Percentiles rank a stretch among this genome's conserved stretches.
Conservation (phyloP, 2,329 filamentous ascomycete species). For the Colletotrichum phormii region DNA sequence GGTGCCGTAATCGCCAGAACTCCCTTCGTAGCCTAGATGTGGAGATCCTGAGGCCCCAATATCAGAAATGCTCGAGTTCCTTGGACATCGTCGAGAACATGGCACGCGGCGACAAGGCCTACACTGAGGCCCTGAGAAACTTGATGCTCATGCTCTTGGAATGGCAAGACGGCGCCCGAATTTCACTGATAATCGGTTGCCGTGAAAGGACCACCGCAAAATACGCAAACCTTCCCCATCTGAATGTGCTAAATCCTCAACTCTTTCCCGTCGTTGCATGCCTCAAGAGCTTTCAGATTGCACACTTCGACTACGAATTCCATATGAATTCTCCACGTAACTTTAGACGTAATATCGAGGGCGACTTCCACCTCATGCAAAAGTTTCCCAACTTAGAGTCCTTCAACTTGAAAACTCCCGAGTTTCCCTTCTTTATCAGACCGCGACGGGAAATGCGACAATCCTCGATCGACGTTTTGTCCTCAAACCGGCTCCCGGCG, state of each 20-base stretch:
- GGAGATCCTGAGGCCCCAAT: not conserved
- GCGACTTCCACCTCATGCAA: not conserved
- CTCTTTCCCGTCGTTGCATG: not conserved
- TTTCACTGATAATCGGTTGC: not conserved
- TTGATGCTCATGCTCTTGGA: not conserved
- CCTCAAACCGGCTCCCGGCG: not conserved
- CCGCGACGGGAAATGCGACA: not conserved
- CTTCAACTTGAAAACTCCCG: not conserved
- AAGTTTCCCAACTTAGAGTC: not conserved
- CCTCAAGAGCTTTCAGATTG: not conserved
- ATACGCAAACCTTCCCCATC: not conserved
- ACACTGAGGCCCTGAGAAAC: not conserved
- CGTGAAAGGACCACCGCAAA: not conserved
- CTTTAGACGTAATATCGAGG: not conserved
- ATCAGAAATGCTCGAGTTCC: not conserved
- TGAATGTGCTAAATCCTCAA: not conserved
- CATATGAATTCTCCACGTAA: too few relatives aligned
- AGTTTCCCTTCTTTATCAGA: not conserved
- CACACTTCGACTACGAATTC: too few relatives aligned
- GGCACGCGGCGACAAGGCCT: not conserved
- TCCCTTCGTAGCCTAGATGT: not conserved
- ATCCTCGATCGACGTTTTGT: not conserved
- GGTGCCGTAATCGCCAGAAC: not conserved
- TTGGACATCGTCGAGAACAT: not conserved
- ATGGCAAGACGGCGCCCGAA: not conserved